These are phyloP conservation scores for Cladosporium austrohemisphaericum DNA, from an alignment of 2,329 filamentous ascomycete genomes.

Conservation along the genomic window DNA sequence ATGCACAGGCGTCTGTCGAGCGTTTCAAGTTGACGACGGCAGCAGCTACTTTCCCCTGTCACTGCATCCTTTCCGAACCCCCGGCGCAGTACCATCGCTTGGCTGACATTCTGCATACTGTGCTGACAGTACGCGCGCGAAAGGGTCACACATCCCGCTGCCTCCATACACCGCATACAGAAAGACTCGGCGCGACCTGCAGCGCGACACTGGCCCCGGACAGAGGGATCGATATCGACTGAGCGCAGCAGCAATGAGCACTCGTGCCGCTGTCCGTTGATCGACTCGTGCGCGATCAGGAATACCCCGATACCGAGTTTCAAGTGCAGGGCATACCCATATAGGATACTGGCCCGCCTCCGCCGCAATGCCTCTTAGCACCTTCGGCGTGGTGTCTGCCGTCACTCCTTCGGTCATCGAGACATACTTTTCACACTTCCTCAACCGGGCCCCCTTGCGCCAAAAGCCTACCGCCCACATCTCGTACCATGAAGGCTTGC, in stretches of 20 bases:
- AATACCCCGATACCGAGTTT: constrained; percentile 6
- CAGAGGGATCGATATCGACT: constrained; percentile 5
- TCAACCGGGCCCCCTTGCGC: constrained; percentile 70
- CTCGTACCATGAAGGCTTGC: constrained; percentile 88
- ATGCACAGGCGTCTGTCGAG: background rate
- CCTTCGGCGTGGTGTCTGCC: constrained; percentile 74
- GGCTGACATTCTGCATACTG: background rate
- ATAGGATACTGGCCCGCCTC: background rate
- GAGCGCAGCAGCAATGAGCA: constrained; percentile 5
- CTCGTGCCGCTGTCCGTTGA: constrained; percentile 7
- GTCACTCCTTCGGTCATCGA: constrained; percentile 84
- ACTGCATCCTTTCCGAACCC: constrained; percentile 9
- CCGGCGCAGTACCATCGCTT: constrained; percentile 1
- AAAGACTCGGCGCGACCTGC: no score
- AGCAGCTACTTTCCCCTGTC: constrained; percentile 7
- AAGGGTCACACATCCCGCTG: no score
- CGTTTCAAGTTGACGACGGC: constrained; percentile 9
- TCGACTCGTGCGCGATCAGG: constrained; percentile 5
- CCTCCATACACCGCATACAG: no score
- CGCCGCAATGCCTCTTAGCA: constrained; percentile 63
- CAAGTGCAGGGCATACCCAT: constrained; percentile 5
- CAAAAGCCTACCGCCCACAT: constrained; percentile 85
- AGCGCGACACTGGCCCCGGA: background rate
- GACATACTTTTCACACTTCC: constrained; percentile 85
- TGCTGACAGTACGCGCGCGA: background rate